Conservation (phyloP, 768 basidiomycete species). For the Auricularia auricula-judae region DNA sequence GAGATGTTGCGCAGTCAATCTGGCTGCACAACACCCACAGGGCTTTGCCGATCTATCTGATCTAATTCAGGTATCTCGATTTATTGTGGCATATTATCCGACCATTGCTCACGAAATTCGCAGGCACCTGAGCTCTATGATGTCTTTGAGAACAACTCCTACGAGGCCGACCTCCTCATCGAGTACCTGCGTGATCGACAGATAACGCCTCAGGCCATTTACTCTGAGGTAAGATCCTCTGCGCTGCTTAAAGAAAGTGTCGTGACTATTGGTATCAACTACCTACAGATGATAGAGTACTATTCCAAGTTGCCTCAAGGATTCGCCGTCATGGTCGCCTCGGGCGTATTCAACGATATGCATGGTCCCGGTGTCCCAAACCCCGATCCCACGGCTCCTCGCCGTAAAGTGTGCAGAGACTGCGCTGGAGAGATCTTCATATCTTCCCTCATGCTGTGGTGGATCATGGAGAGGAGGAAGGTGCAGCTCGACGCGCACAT, state of each 20-base stretch:
- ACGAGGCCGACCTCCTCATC: constrained; percentile 76
- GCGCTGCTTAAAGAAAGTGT: not conserved
- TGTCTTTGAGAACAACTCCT: constrained; percentile 62
- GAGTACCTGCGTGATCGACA: constrained; percentile 61
- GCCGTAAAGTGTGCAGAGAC: constrained; percentile 51
- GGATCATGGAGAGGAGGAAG: constrained; percentile 66
- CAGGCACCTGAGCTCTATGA: constrained; percentile 43
- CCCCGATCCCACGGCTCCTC: constrained; percentile 34
- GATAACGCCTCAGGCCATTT: constrained; percentile 59
- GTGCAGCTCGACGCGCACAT: constrained; percentile 48
- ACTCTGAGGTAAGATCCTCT: constrained; percentile 48
- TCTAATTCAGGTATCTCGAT: constrained; percentile 43
- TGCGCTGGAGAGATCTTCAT: constrained; percentile 69
- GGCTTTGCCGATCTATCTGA: constrained; percentile 59
- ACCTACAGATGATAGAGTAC: constrained; percentile 46
- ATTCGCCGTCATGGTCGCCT: constrained; percentile 52
- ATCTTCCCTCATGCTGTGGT: constrained; percentile 73
- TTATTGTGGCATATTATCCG: not conserved
- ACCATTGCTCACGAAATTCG: not conserved
- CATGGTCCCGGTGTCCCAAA: constrained; percentile 43
- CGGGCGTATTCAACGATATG: constrained; percentile 59
- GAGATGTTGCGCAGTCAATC: constrained; percentile 52
- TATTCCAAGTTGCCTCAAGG: constrained; percentile 49
- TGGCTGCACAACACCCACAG: constrained; percentile 56
- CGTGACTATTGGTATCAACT: not conserved